A percentile compares a stretch with the other conserved stretches of the same genome.
Conservation (phyloP, 345 rosid genomes). For the Citrus cavaleriei region DNA sequence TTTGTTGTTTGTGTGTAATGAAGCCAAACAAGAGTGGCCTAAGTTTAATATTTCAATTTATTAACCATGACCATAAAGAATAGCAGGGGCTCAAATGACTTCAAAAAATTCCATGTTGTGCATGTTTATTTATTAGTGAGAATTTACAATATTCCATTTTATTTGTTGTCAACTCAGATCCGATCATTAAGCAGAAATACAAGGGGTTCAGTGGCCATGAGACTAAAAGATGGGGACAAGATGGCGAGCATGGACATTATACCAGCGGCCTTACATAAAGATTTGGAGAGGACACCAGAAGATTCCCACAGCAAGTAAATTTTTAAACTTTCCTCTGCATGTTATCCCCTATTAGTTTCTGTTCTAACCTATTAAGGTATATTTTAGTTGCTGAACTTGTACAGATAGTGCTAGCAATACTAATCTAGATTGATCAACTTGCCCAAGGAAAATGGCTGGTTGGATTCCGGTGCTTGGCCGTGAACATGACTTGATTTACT, state of each 20-base stretch:
- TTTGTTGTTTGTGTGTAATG: background rate
- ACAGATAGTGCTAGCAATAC: background rate
- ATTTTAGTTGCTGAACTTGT: background rate
- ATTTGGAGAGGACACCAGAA: slow-evolving; percentile 40
- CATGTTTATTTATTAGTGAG: background rate
- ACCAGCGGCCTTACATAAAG: slow-evolving; percentile 54
- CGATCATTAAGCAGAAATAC: slow-evolving; percentile 85
- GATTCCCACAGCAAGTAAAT: slow-evolving; percentile 47
- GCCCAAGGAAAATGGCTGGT: background rate
- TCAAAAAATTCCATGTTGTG: background rate
- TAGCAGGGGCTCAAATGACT: background rate
- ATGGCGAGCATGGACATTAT: slow-evolving; percentile 94
- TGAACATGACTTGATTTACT: background rate
- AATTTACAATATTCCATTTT: background rate
- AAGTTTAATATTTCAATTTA: background rate
- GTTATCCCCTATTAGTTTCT: background rate
- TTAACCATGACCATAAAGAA: background rate
- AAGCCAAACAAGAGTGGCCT: background rate
- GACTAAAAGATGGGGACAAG: slow-evolving; percentile 68
- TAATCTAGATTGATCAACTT: background rate
- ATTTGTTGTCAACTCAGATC: slow-evolving; percentile 41
- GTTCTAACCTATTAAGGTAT: background rate
- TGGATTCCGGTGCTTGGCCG: background rate
- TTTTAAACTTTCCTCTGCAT: background rate
- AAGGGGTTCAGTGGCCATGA: slow-evolving; percentile 87